These are phyloP conservation scores for Chlamydomonas sp. DNA, from an alignment of 139 green algal species.

Conservation along the genomic window DNA sequence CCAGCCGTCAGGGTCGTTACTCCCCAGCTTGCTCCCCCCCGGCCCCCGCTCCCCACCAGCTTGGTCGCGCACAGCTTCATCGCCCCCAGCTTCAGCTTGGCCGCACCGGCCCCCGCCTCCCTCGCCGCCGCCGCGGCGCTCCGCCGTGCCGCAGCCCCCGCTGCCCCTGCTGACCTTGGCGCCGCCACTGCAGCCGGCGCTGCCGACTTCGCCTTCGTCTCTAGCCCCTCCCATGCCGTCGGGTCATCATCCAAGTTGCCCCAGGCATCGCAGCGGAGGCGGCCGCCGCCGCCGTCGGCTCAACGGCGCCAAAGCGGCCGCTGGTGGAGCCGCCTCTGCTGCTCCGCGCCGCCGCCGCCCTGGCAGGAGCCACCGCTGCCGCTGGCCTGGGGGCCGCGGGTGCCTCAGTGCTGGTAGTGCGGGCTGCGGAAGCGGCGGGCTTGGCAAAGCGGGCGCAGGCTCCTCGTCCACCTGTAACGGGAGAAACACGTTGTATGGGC, in stretches of 20 bases:
- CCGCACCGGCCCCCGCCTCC: not conserved
- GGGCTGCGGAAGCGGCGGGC: not conserved
- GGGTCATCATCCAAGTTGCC: not conserved
- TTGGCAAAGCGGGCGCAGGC: constrained; percentile 7
- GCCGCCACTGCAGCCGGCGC: not conserved
- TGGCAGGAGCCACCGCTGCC: not conserved
- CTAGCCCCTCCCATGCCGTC: constrained; percentile 28
- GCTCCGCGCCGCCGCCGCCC: not conserved
- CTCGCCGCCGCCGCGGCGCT: not conserved
- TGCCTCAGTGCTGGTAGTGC: no score
- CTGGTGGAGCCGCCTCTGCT: not conserved
- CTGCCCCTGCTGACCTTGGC: not conserved
- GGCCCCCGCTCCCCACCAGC: not conserved
- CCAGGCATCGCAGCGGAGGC: constrained; percentile 13
- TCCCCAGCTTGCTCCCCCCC: not conserved
- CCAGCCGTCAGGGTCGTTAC: constrained; percentile 15
- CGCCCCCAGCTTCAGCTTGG: constrained; percentile 51
- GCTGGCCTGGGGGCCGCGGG: not conserved
- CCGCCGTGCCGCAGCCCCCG: not conserved
- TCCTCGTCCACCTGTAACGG: not conserved
- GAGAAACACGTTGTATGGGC: no score
- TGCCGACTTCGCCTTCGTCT: not conserved
- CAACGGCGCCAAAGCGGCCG: not conserved
- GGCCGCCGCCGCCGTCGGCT: constrained; percentile 1
- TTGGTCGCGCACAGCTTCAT: constrained; percentile 50